phyloP scores from a whole-genome alignment of 2,329 filamentous ascomycete species.

The Sordariomycetes sp. region DNA sequence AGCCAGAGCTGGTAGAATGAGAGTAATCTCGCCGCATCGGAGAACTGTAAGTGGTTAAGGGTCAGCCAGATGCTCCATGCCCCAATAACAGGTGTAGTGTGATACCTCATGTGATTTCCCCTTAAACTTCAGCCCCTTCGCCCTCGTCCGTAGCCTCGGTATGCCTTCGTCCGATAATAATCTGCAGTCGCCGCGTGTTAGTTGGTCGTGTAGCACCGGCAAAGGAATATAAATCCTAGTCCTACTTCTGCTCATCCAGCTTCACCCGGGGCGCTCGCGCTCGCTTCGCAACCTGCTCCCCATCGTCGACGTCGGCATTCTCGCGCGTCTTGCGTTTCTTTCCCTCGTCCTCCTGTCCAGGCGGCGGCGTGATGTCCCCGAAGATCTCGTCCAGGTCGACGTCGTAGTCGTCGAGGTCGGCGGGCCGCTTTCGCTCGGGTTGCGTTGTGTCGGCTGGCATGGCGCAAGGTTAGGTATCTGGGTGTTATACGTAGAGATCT shows the following conservation, averaged over 20 bases:
- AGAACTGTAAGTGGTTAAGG: slow-evolving; percentile 48
- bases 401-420: slow-evolving; percentile 70
- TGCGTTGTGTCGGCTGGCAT: background rate
- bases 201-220: background rate
- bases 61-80: background rate
- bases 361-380: slow-evolving; percentile 20
- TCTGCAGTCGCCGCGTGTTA: slow-evolving; percentile 26
- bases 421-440: slow-evolving; percentile 22
- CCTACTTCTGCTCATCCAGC: slow-evolving; percentile 68
- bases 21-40: slow-evolving; percentile 70
- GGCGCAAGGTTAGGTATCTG: background rate
- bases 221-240: background rate
- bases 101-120: slow-evolving; percentile 89
- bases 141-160: slow-evolving; percentile 64
- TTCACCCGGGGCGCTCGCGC: slow-evolving; percentile 65
- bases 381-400: slow-evolving; percentile 29
- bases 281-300: slow-evolving; percentile 72
- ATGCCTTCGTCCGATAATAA: slow-evolving; percentile 78
- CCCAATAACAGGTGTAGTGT: background rate
- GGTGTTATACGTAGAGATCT: no score
- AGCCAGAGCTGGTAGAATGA: slow-evolving; percentile 95
- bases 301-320: slow-evolving; percentile 71
- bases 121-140: slow-evolving; percentile 66
- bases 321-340: slow-evolving; percentile 36
- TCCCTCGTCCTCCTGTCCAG: slow-evolving; percentile 6